A percentile compares a stretch with the other conserved stretches of the same genome.
Evolutionary conservation across 208 protist species (phyloP).

Genomic region (Trypanosoma lewisi): DNA sequence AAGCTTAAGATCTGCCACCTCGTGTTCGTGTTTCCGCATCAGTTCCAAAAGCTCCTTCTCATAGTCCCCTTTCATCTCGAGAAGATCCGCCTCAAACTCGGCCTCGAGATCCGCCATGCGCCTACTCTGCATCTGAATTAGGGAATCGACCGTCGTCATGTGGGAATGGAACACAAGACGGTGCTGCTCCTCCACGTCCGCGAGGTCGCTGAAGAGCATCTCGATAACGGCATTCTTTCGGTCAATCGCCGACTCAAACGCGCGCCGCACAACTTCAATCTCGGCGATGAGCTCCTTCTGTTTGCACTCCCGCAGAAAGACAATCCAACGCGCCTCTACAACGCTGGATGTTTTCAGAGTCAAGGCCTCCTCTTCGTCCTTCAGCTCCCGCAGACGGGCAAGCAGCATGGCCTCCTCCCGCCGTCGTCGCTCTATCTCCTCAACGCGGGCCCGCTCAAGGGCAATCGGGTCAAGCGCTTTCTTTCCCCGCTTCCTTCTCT

Average conservation of each 20-base stretch:
- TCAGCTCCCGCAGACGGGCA: conserved; percentile 64
- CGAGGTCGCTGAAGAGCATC: conserved; percentile 86
- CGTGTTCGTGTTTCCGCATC: conserved; percentile 68
- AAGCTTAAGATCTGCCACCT: conserved; percentile 80
- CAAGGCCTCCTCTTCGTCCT: conserved; percentile 81
- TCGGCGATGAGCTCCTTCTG: conserved; percentile 88
- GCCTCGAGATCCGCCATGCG: conserved; percentile 76
- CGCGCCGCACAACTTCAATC: conserved; percentile 88
- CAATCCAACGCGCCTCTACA: conserved; percentile 88
- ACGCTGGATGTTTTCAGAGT: conserved; percentile 33
- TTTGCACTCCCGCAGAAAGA: conserved; percentile 92
- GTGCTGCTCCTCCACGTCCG: conserved; percentile 94
- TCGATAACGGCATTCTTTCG: conserved; percentile 92
- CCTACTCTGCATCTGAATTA: conserved; percentile 89
- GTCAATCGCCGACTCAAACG: conserved; percentile 91
- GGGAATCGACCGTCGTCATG: conserved; percentile 85
- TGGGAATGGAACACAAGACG: conserved; percentile 87
- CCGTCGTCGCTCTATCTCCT: conserved; percentile 70
- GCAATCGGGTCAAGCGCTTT: conserved; percentile 45
- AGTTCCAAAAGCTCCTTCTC: conserved; percentile 88
- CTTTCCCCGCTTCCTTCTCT: conserved; percentile 26
- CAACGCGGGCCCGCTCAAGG: conserved; percentile 57
- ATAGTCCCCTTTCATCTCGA: conserved; percentile 91
- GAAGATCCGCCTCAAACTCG: conserved; percentile 91
- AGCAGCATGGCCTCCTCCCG: conserved; percentile 74